Conservation (phyloP, 768 basidiomycete genomes). For the Mycena leptocephala region DNA sequence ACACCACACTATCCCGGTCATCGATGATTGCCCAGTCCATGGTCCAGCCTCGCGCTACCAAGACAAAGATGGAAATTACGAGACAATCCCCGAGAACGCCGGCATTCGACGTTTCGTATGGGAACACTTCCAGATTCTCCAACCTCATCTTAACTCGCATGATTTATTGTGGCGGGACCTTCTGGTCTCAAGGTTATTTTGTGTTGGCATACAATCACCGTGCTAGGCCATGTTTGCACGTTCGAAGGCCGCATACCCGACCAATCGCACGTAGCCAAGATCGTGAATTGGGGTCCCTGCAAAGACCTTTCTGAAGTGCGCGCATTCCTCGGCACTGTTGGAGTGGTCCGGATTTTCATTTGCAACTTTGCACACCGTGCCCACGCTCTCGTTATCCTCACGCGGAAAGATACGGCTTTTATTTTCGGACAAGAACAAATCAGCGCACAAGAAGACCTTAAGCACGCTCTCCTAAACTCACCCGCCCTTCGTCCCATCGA, state of each 20-base stretch:
- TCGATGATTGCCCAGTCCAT: slow-evolving; percentile 21
- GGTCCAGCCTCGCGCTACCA: not conserved
- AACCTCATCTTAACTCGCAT: slow-evolving; percentile 31
- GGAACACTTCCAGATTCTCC: slow-evolving; percentile 47
- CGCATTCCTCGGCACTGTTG: too few relatives aligned
- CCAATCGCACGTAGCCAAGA: slow-evolving; percentile 38
- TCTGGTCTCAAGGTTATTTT: slow-evolving; percentile 38
- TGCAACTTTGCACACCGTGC: too few relatives aligned
- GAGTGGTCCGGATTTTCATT: too few relatives aligned
- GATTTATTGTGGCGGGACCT: slow-evolving; percentile 45
- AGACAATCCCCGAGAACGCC: slow-evolving; percentile 43
- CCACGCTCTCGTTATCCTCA: too few relatives aligned
- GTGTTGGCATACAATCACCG: slow-evolving; percentile 29
- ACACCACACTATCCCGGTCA: not conserved
- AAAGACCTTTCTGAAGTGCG: too few relatives aligned
- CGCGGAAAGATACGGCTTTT: too few relatives aligned
- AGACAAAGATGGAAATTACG: not conserved
- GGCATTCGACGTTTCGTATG: slow-evolving; percentile 44
- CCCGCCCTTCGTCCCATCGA: too few relatives aligned
- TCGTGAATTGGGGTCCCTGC: slow-evolving; percentile 18
- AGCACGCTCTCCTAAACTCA: too few relatives aligned
- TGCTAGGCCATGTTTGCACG: slow-evolving; percentile 56
- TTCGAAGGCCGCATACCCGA: slow-evolving; percentile 47
- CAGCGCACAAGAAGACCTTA: too few relatives aligned
- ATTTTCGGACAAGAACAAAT: too few relatives aligned